These are phyloP conservation scores for Diaporthe caulivora DNA, from an alignment of 2,329 filamentous ascomycete species.

Conservation along the genomic window DNA sequence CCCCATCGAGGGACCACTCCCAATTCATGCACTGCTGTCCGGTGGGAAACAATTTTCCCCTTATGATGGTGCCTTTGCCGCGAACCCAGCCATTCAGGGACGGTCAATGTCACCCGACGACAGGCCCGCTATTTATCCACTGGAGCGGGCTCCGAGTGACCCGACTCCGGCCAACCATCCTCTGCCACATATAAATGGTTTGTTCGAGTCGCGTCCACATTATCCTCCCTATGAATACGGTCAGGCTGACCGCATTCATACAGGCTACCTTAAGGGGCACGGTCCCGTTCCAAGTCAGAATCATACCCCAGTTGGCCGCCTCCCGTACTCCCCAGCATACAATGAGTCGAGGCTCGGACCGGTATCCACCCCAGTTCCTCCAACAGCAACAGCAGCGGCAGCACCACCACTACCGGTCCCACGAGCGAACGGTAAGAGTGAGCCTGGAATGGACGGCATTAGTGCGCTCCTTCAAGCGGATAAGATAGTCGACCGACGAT, in stretches of 20 bases:
- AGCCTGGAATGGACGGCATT: conserved; percentile 65
- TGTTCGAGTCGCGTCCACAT: conserved; percentile 11
- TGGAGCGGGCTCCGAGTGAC: conserved; percentile 34
- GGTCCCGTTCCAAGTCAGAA: conserved; percentile 9
- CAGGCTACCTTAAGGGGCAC: conserved; percentile 43
- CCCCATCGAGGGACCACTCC: conserved; percentile 63
- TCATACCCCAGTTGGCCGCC: conserved; percentile 1
- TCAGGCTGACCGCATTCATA: background rate
- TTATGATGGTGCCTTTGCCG: conserved; percentile 27
- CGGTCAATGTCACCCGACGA: conserved; percentile 41
- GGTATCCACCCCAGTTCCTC: conserved; percentile 37
- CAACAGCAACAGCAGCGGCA: conserved; percentile 13
- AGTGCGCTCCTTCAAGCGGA: conserved; percentile 69
- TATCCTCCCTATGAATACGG: background rate
- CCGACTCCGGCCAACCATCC: conserved; percentile 11
- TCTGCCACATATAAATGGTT: conserved; percentile 40
- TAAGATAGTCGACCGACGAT: conserved; percentile 66
- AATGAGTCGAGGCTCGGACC: conserved; percentile 18
- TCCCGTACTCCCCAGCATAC: conserved; percentile 34
- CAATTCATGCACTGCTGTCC: conserved; percentile 66
- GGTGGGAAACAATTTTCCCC: conserved; percentile 41
- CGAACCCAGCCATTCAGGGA: conserved; percentile 26
- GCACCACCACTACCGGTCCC: conserved; percentile 9
- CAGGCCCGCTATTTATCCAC: conserved; percentile 2
- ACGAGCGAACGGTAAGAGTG: conserved; percentile 45